These are phyloP conservation scores for Nannochloropsis salina DNA, from an alignment of 108 stramenopile species.

Conservation along the genomic window DNA sequence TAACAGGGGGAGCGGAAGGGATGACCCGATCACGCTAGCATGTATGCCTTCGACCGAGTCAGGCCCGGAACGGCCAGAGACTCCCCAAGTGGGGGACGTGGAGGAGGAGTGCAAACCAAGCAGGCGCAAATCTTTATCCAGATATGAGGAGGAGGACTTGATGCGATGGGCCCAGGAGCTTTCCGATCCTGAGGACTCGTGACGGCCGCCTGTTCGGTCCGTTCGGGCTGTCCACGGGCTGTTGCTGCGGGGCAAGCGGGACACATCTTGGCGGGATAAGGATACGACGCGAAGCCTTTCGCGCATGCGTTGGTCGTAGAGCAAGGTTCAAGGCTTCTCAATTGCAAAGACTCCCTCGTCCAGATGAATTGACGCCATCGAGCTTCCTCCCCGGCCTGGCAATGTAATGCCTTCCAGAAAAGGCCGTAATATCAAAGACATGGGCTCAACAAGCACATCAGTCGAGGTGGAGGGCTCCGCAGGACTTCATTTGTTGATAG, in stretches of 20 bases:
- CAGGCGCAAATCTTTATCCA: background rate
- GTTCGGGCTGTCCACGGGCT: background rate
- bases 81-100: background rate
- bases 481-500: too few species aligned
- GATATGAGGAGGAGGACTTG: background rate
- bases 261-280: background rate
- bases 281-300: background rate
- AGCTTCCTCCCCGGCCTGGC: too few species aligned
- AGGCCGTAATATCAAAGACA: too few species aligned
- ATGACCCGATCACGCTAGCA: background rate
- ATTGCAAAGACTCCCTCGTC: background rate
- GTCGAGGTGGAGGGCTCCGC: too few species aligned
- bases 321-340: background rate
- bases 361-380: too few species aligned
- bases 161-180: background rate
- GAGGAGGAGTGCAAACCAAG: background rate
- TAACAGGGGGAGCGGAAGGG: background rate
- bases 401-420: too few species aligned
- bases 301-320: background rate
- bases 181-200: background rate
- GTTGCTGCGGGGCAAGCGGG: background rate
- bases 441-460: too few species aligned
- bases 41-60: background rate
- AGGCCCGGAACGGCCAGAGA: background rate
- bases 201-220: background rate